Evolutionary conservation across 2,329 filamentous ascomycete species (phyloP).

Genomic region (Nannizziopsis arthrosporioides): DNA sequence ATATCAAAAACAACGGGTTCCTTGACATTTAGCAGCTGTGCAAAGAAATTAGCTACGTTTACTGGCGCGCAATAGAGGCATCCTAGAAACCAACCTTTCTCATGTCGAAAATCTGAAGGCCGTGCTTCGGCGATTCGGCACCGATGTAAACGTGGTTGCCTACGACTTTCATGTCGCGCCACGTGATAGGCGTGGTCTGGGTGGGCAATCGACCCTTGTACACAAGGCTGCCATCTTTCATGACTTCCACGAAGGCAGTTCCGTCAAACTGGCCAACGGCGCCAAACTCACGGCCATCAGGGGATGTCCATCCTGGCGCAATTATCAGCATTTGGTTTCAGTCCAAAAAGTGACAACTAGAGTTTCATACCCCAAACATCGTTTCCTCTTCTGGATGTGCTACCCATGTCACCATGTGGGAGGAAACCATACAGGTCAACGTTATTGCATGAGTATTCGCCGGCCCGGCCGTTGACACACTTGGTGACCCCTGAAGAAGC

Average conservation of each 20-base stretch:
- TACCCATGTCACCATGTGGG: conserved; percentile 30
- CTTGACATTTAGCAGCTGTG: conserved; percentile 34
- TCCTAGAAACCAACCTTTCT: conserved; percentile 28
- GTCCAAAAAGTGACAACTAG: not conserved
- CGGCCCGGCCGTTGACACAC: conserved; percentile 26
- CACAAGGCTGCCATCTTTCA: conserved; percentile 34
- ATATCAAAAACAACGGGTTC: conserved; percentile 35
- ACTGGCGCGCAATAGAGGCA: not conserved
- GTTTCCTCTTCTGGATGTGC: conserved; percentile 29
- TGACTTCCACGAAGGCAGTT: conserved; percentile 41
- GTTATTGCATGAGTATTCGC: conserved; percentile 29
- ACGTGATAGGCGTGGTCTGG: conserved; percentile 26
- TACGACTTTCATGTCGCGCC: conserved; percentile 31
- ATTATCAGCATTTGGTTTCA: not conserved
- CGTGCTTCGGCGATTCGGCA: conserved; percentile 41
- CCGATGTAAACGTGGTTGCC: conserved; percentile 21
- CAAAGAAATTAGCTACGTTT: not conserved
- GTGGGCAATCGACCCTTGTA: conserved; percentile 40
- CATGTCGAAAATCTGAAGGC: conserved; percentile 54
- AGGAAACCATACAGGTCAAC: conserved; percentile 33
- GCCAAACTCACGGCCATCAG: conserved; percentile 41
- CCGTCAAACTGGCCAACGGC: conserved; percentile 41
- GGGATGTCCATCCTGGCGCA: conserved; percentile 36
- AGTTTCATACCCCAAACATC: conserved; percentile 25
- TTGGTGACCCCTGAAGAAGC: conserved; percentile 5